Conservation (phyloP, 2,329 filamentous ascomycete species). For the Tolypocladium tundrense region DNA sequence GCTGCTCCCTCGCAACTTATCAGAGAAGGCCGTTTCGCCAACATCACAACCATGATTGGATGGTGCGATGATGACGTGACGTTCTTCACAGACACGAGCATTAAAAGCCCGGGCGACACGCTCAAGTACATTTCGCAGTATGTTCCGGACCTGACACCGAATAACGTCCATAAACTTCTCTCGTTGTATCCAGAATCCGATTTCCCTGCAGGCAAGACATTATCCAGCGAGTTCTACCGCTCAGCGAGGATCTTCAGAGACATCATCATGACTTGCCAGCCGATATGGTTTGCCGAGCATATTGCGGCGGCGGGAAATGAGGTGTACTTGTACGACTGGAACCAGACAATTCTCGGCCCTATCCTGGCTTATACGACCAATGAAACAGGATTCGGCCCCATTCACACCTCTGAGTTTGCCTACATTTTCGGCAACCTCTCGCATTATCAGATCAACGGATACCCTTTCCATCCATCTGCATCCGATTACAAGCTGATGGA, state of each 20-base stretch:
- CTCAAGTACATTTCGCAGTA: constrained; percentile 27
- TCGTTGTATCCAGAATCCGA: constrained; percentile 38
- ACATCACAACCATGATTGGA: constrained; percentile 53
- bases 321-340: constrained; percentile 41
- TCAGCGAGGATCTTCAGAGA: constrained; percentile 38
- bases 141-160: constrained; percentile 21
- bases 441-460: constrained; percentile 27
- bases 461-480: constrained; percentile 23
- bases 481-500: constrained; percentile 28
- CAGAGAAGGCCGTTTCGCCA: constrained; percentile 45
- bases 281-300: constrained; percentile 29
- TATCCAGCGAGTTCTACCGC: constrained; percentile 39
- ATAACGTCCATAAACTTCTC: constrained; percentile 29
- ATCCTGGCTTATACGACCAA: constrained; percentile 23
- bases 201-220: constrained; percentile 28
- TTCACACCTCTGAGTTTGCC: constrained; percentile 43
- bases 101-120: constrained; percentile 28
- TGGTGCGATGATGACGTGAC: constrained; percentile 35
- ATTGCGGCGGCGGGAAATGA: constrained; percentile 24
- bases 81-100: constrained; percentile 27
- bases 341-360: constrained; percentile 41
- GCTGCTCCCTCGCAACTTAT: constrained; percentile 40
- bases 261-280: constrained; percentile 38
- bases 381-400: constrained; percentile 29
- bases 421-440: constrained; percentile 39